Evolutionary conservation across 2,329 filamentous ascomycete genomes (phyloP).

Genomic region (Dothideomycetidae sp.): DNA sequence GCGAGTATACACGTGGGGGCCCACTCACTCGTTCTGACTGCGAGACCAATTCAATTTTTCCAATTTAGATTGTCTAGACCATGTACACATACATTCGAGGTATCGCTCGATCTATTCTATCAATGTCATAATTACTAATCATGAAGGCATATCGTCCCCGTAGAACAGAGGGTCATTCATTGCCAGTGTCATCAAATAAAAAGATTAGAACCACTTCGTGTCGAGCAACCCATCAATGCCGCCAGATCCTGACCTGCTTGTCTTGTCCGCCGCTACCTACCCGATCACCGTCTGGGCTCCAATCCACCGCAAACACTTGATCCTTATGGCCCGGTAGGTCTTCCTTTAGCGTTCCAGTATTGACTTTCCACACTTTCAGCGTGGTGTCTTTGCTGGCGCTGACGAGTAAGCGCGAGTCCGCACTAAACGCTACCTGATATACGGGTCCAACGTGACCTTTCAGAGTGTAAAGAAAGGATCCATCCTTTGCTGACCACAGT

Average conservation of each 20-base stretch:
- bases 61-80: too few relatives aligned
- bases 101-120: too few relatives aligned
- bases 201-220: conserved; percentile 84
- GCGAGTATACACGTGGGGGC: too few relatives aligned
- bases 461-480: conserved; percentile 69
- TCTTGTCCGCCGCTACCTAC: conserved; percentile 90
- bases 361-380: conserved; percentile 86
- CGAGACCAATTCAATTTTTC: too few relatives aligned
- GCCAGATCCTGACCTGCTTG: conserved; percentile 56
- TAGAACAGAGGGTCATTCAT: conserved; percentile 83
- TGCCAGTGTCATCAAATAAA: conserved; percentile 80
- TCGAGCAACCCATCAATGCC: conserved; percentile 46
- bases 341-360: conserved; percentile 63
- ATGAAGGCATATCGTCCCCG: too few relatives aligned
- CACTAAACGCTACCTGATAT: conserved; percentile 84
- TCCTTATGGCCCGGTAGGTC: conserved; percentile 85
- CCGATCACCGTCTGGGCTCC: conserved; percentile 78
- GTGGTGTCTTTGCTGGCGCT: conserved; percentile 86
- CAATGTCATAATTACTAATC: too few relatives aligned
- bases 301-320: conserved; percentile 88
- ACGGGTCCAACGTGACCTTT: conserved; percentile 83
- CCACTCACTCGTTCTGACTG: too few relatives aligned
- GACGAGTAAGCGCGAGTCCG: conserved; percentile 78
- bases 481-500: conserved; percentile 68
- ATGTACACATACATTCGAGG: too few relatives aligned